These are phyloP conservation scores for Sugiyamaella neomexicana DNA, from an alignment of 1,139 yeast species.

Conservation along the genomic window DNA sequence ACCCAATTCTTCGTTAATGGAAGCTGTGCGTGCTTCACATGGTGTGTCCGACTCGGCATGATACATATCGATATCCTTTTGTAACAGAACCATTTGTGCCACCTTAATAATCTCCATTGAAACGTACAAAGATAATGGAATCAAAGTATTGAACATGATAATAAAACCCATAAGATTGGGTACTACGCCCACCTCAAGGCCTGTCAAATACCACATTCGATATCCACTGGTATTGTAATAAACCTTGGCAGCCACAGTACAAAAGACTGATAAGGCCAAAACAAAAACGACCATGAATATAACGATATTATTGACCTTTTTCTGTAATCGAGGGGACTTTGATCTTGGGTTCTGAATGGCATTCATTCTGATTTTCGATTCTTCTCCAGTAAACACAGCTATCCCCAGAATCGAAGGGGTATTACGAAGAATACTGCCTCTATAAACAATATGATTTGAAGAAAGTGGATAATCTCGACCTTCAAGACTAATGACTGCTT, in stretches of 20 bases:
- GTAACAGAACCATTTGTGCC: slow-evolving; percentile 76
- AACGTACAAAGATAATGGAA: slow-evolving; percentile 91
- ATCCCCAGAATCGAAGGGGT: slow-evolving; percentile 72
- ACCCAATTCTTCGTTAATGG: slow-evolving; percentile 93
- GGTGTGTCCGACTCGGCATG: slow-evolving; percentile 82
- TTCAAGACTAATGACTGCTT: slow-evolving; percentile 57
- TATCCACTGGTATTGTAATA: slow-evolving; percentile 47
- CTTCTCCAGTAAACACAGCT: slow-evolving; percentile 92
- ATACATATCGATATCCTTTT: slow-evolving; percentile 93
- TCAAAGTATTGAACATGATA: slow-evolving; percentile 94
- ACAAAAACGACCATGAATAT: slow-evolving; percentile 86
- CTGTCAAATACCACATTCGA: slow-evolving; percentile 68
- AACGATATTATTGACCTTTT: slow-evolving; percentile 78
- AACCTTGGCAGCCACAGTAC: slow-evolving; percentile 75
- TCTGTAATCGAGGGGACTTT: slow-evolving; percentile 90
- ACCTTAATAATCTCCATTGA: slow-evolving; percentile 95
- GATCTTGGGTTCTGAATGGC: slow-evolving; percentile 85
- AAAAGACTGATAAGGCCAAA: slow-evolving; percentile 68
- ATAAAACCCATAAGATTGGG: slow-evolving; percentile 93
- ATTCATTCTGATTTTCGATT: slow-evolving; percentile 93
- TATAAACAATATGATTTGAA: slow-evolving; percentile 75
- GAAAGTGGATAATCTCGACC: slow-evolving; percentile 59
- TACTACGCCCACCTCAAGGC: slow-evolving; percentile 80
- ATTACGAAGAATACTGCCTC: slow-evolving; percentile 88
- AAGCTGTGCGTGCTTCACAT: slow-evolving; percentile 92